Percentiles rank a stretch among this genome's conserved stretches.
Evolutionary conservation across 768 basidiomycete species (phyloP).

Genomic region (Agaricus blazei): DNA sequence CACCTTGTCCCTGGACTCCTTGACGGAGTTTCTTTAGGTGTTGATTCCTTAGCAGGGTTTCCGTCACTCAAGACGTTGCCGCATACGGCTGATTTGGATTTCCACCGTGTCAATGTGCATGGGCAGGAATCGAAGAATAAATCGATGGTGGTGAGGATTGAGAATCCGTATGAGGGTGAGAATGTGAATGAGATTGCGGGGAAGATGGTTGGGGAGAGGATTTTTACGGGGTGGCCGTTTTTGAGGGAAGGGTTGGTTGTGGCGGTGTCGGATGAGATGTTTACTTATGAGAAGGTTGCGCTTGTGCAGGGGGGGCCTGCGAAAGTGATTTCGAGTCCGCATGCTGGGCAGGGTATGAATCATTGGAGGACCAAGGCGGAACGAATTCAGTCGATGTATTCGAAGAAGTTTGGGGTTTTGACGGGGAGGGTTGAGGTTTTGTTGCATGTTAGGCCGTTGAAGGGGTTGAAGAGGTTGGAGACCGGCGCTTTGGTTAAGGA

Average conservation of each 20-base stretch:
- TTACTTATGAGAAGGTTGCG: constrained; percentile 75
- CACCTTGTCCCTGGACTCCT: constrained; percentile 83
- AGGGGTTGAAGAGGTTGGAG: constrained; percentile 89
- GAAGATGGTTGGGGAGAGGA: constrained; percentile 69
- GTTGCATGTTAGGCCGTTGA: constrained; percentile 85
- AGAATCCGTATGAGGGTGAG: constrained; percentile 64
- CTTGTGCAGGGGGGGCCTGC: constrained; percentile 44
- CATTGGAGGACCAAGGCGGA: constrained; percentile 83
- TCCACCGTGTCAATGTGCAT: constrained; percentile 92
- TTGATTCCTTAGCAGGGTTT: constrained; percentile 88
- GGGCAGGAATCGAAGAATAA: constrained; percentile 87
- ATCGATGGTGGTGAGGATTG: constrained; percentile 86
- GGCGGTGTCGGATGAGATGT: constrained; percentile 79
- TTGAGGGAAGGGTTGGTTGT: constrained; percentile 87
- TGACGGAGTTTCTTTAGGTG: constrained; percentile 84
- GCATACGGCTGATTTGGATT: constrained; percentile 66
- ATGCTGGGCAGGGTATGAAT: constrained; percentile 59
- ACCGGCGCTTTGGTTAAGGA: constrained; percentile 92
- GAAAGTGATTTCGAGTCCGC: constrained; percentile 68
- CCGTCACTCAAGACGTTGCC: constrained; percentile 91
- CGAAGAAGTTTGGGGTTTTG: constrained; percentile 84
- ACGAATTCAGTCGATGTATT: constrained; percentile 76
- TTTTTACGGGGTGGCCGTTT: constrained; percentile 91
- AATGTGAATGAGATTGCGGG: constrained; percentile 72
- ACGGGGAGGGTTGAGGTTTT: constrained; percentile 78